These are phyloP conservation scores for Komagataella kurtzmanii DNA, from an alignment of 805 yeast species.

Conservation along the genomic window DNA sequence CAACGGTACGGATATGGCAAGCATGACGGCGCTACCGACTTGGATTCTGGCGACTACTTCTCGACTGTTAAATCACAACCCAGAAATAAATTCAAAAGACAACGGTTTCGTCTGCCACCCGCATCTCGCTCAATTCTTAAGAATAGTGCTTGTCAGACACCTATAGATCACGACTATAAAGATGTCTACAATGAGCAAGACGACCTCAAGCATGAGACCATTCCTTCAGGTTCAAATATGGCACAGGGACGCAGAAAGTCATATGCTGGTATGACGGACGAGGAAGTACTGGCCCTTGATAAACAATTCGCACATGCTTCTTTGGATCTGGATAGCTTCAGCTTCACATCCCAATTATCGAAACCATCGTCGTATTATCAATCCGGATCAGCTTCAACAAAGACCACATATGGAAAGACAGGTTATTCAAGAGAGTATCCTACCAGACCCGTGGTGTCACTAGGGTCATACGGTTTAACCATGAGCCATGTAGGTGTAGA, in stretches of 20 bases:
- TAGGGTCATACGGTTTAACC: constrained; percentile 23
- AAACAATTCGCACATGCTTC: constrained; percentile 31
- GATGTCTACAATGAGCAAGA: constrained; percentile 1
- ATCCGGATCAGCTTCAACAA: not conserved
- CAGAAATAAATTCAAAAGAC: constrained; percentile 3
- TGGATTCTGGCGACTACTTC: constrained; percentile 9
- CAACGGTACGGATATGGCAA: constrained; percentile 10
- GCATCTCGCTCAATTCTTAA: constrained; percentile 1
- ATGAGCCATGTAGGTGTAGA: constrained; percentile 25
- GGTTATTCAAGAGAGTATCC: constrained; percentile 14
- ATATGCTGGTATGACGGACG: constrained; percentile 37
- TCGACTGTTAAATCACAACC: constrained; percentile 5
- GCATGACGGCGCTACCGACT: constrained; percentile 5
- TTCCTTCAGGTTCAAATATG: not conserved
- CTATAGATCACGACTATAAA: constrained; percentile 1
- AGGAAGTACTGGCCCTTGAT: constrained; percentile 40
- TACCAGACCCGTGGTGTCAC: constrained; percentile 16
- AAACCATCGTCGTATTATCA: not conserved
- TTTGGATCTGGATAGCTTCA: constrained; percentile 26
- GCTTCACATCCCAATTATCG: constrained; percentile 18
- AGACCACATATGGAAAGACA: not conserved
- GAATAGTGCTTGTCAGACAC: not conserved
- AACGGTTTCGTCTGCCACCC: constrained; percentile 2
- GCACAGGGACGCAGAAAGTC: constrained; percentile 21
- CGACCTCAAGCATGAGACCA: constrained; percentile 1